These are phyloP conservation scores for Penicillium lividum DNA, from an alignment of 495 filamentous ascomycete genomes.

Conservation along the genomic window DNA sequence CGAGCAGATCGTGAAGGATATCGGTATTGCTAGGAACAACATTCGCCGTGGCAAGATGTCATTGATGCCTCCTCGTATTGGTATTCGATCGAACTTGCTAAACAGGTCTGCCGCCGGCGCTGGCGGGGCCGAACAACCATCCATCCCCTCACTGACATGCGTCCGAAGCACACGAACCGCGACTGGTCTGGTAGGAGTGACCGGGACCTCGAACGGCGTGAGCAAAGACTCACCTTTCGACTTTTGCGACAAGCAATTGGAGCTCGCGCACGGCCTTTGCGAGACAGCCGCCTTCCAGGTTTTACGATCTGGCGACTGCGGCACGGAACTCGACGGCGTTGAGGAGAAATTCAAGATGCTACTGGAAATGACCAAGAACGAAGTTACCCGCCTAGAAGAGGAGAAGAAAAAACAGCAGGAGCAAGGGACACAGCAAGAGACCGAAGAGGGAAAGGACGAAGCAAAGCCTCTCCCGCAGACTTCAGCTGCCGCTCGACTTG, in stretches of 20 bases:
- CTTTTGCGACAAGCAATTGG: conserved; percentile 70
- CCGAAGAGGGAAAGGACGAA: conserved; percentile 19
- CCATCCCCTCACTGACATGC: conserved; percentile 14
- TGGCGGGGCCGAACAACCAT: conserved; percentile 10
- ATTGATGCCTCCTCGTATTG: conserved; percentile 28
- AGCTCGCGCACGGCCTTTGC: conserved; percentile 75
- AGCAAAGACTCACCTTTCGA: conserved; percentile 56
- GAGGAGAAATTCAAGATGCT: conserved; percentile 54
- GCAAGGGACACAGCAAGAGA: conserved; percentile 14
- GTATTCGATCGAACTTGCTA: conserved; percentile 21
- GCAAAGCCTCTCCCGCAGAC: conserved; percentile 20
- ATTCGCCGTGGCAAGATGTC: conserved; percentile 73
- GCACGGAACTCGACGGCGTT: conserved; percentile 68
- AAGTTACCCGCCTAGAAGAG: conserved; percentile 40
- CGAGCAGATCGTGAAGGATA: conserved; percentile 75
- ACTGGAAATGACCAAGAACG: conserved; percentile 39
- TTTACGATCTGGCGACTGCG: conserved; percentile 79
- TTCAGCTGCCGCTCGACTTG: conserved; percentile 24
- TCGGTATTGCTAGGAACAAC: conserved; percentile 76
- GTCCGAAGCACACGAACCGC: conserved; percentile 37
- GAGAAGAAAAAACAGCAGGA: conserved; percentile 37
- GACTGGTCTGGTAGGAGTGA: conserved; percentile 22
- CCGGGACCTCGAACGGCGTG: conserved; percentile 11
- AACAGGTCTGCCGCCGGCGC: conserved; percentile 14
- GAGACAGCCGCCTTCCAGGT: conserved; percentile 87